Base-by-base conservation (phyloP, 441 rosid species). In the Pelargonium australe region DNA sequence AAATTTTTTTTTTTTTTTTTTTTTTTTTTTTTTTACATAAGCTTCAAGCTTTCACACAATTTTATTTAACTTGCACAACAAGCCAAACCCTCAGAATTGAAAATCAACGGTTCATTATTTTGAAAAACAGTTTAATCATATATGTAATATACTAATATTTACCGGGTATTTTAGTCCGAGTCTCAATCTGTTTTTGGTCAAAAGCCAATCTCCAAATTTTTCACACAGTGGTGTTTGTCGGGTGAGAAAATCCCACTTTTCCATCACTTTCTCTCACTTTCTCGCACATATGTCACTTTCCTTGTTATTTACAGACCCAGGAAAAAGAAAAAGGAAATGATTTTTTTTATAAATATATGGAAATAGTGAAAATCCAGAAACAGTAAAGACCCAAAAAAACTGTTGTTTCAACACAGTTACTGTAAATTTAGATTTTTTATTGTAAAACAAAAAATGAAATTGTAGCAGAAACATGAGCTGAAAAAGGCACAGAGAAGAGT, bases 151-250 rank as follows among this genome's bases (percentile, higher is more conserved):
- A 20, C 23, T 44, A 49, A 12, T 12, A 7, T 49, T 49, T 13
- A 6, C 14, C 4, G 34, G 34, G 34, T 28, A 28, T 28, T 28
- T 28, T 28, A 28, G 14, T 49, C 57, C 14, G 17, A 3, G 57
- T 2, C 14, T 13, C 6, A 13, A 1, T 49, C 34, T 12, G 57
- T 49, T 49, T 49, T 16, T 13, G 57, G 57, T 37, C 71, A 80
- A 86, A 84, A 72, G 43, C 77, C 84, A 78, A 73, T 63, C 82
- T 63, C 82, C 57, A 1, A 78, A 69, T 77, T 68, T 75, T 69
- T 63, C 58, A 51, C 71, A 78, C 86, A 79, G 90, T 82, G 72
- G 69, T 75, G 5, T 66, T 70, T 86, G 92, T 89, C 91, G 85
- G 88, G 77, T 76, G 73, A 78, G 73, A 75, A 53, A 74, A 62